Percentiles rank a stretch among this genome's conserved stretches.
Conservation (phyloP, 148 eudicot genomes). For the Diospyros kaki region DNA sequence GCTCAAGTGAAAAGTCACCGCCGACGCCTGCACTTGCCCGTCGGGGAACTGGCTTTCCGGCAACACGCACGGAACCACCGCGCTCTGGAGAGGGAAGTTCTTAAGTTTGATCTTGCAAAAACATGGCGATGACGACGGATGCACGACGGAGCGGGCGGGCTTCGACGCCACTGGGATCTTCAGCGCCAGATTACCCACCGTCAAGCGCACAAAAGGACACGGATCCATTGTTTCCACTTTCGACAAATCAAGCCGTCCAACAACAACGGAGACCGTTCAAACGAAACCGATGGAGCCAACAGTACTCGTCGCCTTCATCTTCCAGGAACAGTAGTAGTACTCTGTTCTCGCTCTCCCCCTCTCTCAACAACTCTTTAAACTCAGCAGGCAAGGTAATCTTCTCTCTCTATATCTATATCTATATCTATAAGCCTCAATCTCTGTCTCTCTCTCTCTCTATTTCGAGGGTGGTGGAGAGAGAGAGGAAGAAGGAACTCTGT, state of each 20-base stretch:
- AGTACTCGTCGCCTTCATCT: not conserved
- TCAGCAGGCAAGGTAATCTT: not conserved
- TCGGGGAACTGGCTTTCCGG: conserved; percentile 24
- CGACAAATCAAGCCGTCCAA: not conserved
- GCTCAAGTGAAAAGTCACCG: conserved; percentile 52
- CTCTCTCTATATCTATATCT: not conserved
- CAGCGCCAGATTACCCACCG: conserved; percentile 53
- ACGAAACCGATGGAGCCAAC: not conserved
- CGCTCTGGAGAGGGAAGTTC: conserved; percentile 37
- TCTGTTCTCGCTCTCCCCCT: not conserved
- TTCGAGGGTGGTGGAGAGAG: not conserved
- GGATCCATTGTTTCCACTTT: conserved; percentile 51
- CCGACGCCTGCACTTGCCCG: conserved; percentile 12
- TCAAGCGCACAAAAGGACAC: conserved; percentile 65
- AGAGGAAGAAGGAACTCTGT: not conserved
- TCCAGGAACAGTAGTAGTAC: not conserved
- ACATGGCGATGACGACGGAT: conserved; percentile 61
- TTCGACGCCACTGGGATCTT: conserved; percentile 52
- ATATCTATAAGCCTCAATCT: too few species aligned
- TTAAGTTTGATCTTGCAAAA: conserved; percentile 70
- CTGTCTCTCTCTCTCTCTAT: conserved; percentile 4
- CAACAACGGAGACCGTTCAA: not conserved
- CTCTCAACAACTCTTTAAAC: not conserved
- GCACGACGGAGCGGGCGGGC: conserved; percentile 49
- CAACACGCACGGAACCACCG: conserved; percentile 39